Evolutionary conservation across 2,329 filamentous ascomycete genomes (phyloP).

Genomic region (Exophiala bonariae): DNA sequence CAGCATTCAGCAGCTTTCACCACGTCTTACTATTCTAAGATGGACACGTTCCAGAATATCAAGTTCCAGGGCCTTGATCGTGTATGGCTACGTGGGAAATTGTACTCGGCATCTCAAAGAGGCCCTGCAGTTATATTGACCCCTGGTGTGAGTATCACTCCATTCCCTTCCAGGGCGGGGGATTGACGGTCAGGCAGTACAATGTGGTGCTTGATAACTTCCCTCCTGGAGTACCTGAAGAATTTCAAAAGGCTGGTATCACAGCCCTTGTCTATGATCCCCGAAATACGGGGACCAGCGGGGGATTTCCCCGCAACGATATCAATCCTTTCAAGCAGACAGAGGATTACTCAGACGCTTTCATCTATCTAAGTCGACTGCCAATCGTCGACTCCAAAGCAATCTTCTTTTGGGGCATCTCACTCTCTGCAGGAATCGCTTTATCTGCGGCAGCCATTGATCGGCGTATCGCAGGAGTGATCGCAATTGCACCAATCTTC

Average conservation of each 20-base stretch:
- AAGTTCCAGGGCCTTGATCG: too few relatives aligned
- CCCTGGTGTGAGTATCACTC: too few relatives aligned
- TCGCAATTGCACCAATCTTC: constrained; percentile 31
- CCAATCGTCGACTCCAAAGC: constrained; percentile 28
- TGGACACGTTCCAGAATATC: too few relatives aligned
- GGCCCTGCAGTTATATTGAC: too few relatives aligned
- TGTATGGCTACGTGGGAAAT: too few relatives aligned
- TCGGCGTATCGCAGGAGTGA: constrained; percentile 29
- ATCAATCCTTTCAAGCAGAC: constrained; percentile 32
- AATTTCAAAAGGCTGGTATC: constrained; percentile 27
- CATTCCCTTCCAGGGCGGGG: too few relatives aligned
- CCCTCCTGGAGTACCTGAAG: too few relatives aligned
- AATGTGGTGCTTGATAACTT: too few relatives aligned
- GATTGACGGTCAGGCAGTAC: too few relatives aligned
- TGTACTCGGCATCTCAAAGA: too few relatives aligned
- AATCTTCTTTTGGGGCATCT: constrained; percentile 37
- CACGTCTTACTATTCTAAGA: too few relatives aligned
- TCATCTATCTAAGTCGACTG: constrained; percentile 31
- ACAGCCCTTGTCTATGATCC: constrained; percentile 34
- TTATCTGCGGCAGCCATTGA: constrained; percentile 34
- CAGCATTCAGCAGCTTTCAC: too few relatives aligned
- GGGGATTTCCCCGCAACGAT: constrained; percentile 33
- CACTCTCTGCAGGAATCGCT: constrained; percentile 30
- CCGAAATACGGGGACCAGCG: constrained; percentile 30
- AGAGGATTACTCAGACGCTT: constrained; percentile 36